These are phyloP conservation scores for Dactylellina drechsleri DNA, from an alignment of 2,329 filamentous ascomycete genomes.

Conservation along the genomic window DNA sequence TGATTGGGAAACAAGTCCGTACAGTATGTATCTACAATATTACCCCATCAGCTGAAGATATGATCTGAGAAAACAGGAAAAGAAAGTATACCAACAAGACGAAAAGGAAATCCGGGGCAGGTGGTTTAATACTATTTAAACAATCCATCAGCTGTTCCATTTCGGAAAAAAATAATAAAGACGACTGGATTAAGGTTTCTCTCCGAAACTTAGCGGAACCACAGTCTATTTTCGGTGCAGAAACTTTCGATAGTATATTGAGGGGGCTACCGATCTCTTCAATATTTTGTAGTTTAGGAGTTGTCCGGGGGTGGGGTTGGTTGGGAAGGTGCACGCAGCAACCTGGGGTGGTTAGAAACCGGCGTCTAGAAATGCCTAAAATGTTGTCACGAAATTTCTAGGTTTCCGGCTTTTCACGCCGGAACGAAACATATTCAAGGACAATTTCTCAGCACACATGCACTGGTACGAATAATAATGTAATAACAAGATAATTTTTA, in stretches of 20 bases:
- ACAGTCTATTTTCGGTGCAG: slow-evolving; percentile 2
- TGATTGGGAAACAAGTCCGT: too few species aligned
- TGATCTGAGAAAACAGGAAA: neutral
- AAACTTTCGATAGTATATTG: neutral
- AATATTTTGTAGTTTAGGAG: neutral
- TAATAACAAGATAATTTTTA: too few species aligned
- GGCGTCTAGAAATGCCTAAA: slow-evolving; percentile 7
- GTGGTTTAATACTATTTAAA: neutral
- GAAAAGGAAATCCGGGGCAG: neutral
- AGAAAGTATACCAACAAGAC: neutral
- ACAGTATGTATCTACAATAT: too few species aligned
- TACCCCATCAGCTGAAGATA: neutral
- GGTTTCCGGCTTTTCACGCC: neutral
- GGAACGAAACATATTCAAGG: neutral
- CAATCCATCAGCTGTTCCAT: neutral
- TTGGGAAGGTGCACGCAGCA: neutral
- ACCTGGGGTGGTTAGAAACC: neutral
- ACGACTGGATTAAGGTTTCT: too few species aligned
- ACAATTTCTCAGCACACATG: neutral
- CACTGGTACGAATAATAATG: too few species aligned
- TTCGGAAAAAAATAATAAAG: too few species aligned
- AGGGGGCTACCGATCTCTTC: neutral
- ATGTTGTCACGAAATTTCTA: neutral
- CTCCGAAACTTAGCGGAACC: slow-evolving; percentile 11
- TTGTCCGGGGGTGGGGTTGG: neutral